Base-by-base conservation (phyloP, 2,329 filamentous ascomycete genomes). In the Cladosporium austrohemisphaericum region DNA sequence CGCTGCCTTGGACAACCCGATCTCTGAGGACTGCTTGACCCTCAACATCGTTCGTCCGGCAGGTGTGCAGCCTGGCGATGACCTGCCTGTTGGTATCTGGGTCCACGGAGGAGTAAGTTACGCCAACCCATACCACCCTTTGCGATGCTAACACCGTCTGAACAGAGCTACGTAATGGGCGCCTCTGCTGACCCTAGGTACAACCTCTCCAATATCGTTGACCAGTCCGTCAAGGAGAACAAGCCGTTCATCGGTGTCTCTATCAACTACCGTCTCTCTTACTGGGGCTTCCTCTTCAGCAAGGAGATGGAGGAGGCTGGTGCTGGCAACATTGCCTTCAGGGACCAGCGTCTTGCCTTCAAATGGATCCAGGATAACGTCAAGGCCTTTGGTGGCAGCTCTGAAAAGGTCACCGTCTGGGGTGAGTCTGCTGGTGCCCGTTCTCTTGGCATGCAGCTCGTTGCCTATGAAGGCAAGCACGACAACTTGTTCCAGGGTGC, bases 361-460 rank as follows among this genome's bases (percentile, higher is more conserved):
- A 38, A 73, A 32, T 76, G 73, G 73, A 66, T 70, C 1, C 60
- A 66, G 18, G 60, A 61, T 13, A 71, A 76, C 45, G 74, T 76
- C 29, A 64, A 52, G 4, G 57, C 59, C 5, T 75, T 75, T 61
- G 88, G 88, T 10, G 88, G 88, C 14, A 86, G 90, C 62, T 84
- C 86, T 0, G 72, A 75, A 14, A 86, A 86, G 64, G 85, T 91
- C 7, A 91, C 86, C 0, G 83, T 91, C 51, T 88, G 83, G 83
- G 87, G 87, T 20, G 83, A 90, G 63, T 83, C 78, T 2, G 64
- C 68, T 8, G 71, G 71, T 16, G 56, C 79, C 6, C 83, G 86
- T 64, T 82, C 80, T 29, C 26, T 47, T 7, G 44, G 44, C 3
- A 47, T 47, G 44, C 44, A 47, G 44, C 44, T 47, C 14, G 68